Evolutionary conservation across 164 flowering plant genomes (phyloP).

Genomic region (Chimonanthus praecox): DNA sequence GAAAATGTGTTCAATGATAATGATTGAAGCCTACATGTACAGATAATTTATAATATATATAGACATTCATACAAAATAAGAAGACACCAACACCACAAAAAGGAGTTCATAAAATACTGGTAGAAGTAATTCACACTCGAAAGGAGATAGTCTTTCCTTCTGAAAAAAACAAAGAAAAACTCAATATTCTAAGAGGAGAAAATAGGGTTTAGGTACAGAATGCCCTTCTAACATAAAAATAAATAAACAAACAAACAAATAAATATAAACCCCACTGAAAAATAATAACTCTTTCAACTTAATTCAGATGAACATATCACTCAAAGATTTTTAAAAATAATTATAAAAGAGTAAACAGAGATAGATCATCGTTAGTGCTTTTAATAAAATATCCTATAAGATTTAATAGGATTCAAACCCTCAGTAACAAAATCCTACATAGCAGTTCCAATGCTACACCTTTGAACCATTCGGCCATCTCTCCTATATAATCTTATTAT

Average conservation of each 20-base stretch:
- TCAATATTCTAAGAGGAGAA: neutral
- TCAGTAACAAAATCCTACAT: too few species aligned
- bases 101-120: neutral
- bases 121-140: neutral
- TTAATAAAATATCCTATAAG: too few species aligned
- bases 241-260: too few species aligned
- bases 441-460: neutral
- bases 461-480: constrained; percentile 2
- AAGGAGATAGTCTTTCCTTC: neutral
- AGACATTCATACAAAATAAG: neutral
- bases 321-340: too few species aligned
- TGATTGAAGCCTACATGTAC: neutral
- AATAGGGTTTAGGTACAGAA: too few species aligned
- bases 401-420: too few species aligned
- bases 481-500: neutral
- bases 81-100: neutral
- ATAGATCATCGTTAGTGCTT: too few species aligned
- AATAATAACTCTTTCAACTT: neutral
- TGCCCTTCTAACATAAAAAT: too few species aligned
- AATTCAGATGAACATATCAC: neutral
- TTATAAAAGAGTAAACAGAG: too few species aligned
- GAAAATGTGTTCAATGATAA: neutral
- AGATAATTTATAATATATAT: neutral
- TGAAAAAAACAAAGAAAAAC: neutral
- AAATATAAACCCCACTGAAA: neutral